These are phyloP conservation scores for Apostasia ramifera DNA, from an alignment of 106 monocot genomes.

Conservation along the genomic window DNA sequence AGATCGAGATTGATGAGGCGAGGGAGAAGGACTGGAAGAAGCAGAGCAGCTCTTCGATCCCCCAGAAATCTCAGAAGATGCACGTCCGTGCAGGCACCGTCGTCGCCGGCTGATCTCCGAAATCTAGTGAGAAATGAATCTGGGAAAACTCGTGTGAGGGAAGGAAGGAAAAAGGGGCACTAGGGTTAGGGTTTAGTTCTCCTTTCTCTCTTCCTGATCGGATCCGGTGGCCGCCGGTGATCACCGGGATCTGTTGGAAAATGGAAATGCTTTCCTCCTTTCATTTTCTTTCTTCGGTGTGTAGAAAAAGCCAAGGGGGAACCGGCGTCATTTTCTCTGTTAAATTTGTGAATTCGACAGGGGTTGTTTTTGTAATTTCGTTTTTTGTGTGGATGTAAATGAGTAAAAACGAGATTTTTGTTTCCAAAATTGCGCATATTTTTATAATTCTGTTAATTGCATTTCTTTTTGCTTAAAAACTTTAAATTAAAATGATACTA, in stretches of 20 bases:
- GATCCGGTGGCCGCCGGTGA: not conserved
- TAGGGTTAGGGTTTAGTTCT: not conserved
- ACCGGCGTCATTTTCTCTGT: too few relatives aligned
- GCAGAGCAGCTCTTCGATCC: not conserved
- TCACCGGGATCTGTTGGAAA: not conserved
- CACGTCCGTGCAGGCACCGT: not conserved
- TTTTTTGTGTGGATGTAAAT: too few relatives aligned
- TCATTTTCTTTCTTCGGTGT: too few relatives aligned
- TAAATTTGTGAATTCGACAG: too few relatives aligned
- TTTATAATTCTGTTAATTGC: too few relatives aligned
- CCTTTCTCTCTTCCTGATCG: not conserved
- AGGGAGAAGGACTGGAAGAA: conserved; percentile 4
- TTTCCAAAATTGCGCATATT: too few relatives aligned
- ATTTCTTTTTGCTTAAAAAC: too few relatives aligned
- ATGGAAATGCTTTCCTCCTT: too few relatives aligned
- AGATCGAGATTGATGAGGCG: conserved; percentile 50
- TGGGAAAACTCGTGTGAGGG: not conserved
- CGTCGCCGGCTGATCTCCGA: conserved; percentile 2
- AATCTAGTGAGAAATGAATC: not conserved
- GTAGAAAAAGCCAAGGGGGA: too few relatives aligned
- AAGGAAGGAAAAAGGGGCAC: not conserved
- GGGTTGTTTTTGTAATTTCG: too few relatives aligned
- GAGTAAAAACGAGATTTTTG: too few relatives aligned
- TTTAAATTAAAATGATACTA: too few relatives aligned
- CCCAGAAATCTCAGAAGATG: not conserved